Base-by-base conservation (phyloP, 2,329 filamentous ascomycete species). In the Sclerotinia trifoliorum region DNA sequence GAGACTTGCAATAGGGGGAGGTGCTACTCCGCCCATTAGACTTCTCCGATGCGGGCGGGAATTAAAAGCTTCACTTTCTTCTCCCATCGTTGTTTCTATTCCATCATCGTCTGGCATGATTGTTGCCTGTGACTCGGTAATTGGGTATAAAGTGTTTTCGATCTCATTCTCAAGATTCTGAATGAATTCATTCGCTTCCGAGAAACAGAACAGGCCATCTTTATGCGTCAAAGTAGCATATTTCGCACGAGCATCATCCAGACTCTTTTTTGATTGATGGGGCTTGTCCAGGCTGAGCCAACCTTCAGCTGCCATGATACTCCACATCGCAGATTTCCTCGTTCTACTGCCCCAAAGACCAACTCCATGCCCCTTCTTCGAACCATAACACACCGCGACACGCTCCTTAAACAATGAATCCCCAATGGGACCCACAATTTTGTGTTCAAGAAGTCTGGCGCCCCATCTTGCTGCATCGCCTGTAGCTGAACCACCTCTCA, bases 381-480 rank as follows among this genome's bases (percentile, higher is more conserved):
- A 88, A 0, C 87, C 87, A 79, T 94, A 97, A 80, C 92, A 97
- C 2, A 90, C 87, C 0, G 92, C 91, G 26, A 97, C 85, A 48
- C 95, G 88, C 80, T 99, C 94, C 65, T 90, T 93, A 74, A 97
- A 83, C 17, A 99, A 84, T 0, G 92, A 92, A 70, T 94, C 90
- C 4, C 93, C 93, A 1, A 95, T 83, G 1, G 83, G 81, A 0
- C 92, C 93, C 0, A 93, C 82, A 26, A 97, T 84, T 58, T 88
- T 89, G 65, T 90, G 86, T 70, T 98, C 94, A 7, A 98, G 85
- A 46, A 95, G 85, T 62, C 90, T 87, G 49, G 88, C 88, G 6
- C 89, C 92, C 93, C 94, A 98, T 77, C 87, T 88, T 24, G 93
- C 93, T 10, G 94, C 93, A 75, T 95, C 92, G 76, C 97, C 95